Evolutionary conservation across 495 filamentous ascomycete genomes (phyloP), one percentile per base, ranked within the genome.

Genomic region (Cercophora sp.): DNA sequence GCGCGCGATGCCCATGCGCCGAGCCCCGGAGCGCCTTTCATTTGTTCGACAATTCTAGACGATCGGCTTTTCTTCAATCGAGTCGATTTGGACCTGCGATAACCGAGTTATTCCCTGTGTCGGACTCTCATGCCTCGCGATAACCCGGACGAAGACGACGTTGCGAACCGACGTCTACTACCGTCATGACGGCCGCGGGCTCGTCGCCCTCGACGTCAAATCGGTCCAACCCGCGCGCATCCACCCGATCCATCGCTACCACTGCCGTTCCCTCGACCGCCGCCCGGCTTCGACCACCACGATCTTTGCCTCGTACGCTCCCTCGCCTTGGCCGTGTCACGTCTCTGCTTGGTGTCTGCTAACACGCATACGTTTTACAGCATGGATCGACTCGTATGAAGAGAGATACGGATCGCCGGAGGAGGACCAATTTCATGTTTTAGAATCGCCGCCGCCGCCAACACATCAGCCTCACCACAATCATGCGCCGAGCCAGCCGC

Each of bases 391-490:
- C 22, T 79, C 75, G 4, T 73, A 76, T 51, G 75, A 76, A 52
- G 67, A 65, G 8, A 48, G 58, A 22, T 69, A 61, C 52, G 63
- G 63, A 54, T 41, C 40, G 51, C 70, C 52, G 48, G 61, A 65
- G 61, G 66, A 70, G 15, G 73, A 64, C 45, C 61, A 66, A 26
- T 51, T 61, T 8, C 55, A 59, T 27, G 51, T 58, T 2, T 56
- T 66, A 8, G 52, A 55, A 31, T 25, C 51, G 5, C 65, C 67
- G n/a, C 83, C 82, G 8, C 64, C 71, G 26, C 77, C 70, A 32
- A 73, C 80, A 13, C 60, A 79, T 19, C 69, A 79, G 13, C 75
- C 85, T 15, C 83, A 85, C 18, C 83, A 85, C 65, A 81, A 86
- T 52, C 69, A 78, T 60, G 70, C 70, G 4, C 80, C 83, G 6